Conservation (phyloP, 441 rosid genomes). For the Erodium texanum region DNA sequence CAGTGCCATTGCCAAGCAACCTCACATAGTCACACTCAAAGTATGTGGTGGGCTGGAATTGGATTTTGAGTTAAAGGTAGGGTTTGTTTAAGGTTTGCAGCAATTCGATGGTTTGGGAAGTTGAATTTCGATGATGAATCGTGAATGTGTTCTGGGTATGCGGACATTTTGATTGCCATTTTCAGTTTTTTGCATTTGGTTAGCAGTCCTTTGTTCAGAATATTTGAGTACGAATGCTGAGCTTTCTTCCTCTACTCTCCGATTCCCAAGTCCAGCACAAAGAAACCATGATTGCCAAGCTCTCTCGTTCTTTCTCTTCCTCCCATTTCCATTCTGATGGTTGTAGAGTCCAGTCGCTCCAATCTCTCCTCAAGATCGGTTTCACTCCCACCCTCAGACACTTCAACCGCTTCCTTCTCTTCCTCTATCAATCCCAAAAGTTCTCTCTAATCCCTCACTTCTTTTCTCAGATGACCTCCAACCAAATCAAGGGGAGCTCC, state of each 20-base stretch:
- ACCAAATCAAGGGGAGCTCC: slow-evolving; percentile 25
- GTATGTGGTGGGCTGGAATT: too few species aligned
- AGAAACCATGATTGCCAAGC: neutral
- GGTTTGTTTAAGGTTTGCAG: neutral
- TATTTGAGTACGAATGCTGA: neutral
- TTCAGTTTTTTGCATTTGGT: too few species aligned
- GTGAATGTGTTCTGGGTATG: too few species aligned
- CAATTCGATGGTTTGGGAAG: neutral
- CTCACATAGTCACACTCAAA: too few species aligned
- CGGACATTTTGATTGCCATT: too few species aligned
- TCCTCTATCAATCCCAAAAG: slow-evolving; percentile 34
- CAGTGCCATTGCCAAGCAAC: neutral
- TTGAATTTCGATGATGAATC: neutral
- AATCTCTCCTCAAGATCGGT: slow-evolving; percentile 53
- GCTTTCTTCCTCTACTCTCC: neutral
- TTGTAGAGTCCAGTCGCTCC: slow-evolving; percentile 11
- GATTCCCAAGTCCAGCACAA: neutral
- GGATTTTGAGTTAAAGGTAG: neutral
- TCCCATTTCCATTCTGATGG: slow-evolving; percentile 14
- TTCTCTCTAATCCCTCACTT: slow-evolving; percentile 32
- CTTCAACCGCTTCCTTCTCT: slow-evolving; percentile 41
- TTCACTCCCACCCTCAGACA: slow-evolving; percentile 53
- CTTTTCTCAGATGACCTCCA: slow-evolving; percentile 39
- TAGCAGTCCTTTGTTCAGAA: too few species aligned
- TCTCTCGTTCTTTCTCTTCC: neutral